Conservation (phyloP, 202 grass and related monocot genomes). For the Panicum virgatum region DNA sequence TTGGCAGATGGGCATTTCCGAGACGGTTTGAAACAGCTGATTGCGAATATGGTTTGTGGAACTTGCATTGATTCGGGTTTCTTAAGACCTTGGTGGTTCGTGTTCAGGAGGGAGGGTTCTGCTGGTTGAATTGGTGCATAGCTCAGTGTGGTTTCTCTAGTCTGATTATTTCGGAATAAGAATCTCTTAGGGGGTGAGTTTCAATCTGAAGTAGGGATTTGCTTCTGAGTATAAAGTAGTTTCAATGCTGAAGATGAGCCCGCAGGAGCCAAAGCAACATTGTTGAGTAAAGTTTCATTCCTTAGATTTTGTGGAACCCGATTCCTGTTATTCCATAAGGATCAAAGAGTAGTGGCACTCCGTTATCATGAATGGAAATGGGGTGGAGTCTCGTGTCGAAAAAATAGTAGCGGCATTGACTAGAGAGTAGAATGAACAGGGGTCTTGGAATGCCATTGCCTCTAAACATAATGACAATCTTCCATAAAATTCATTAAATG, state of each 20-base stretch:
- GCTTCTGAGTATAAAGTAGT: background rate
- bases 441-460: background rate
- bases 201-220: slow-evolving; percentile 24
- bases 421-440: background rate
- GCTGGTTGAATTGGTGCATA: background rate
- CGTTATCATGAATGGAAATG: too few relatives aligned
- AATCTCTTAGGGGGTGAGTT: background rate
- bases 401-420: background rate
- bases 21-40: background rate
- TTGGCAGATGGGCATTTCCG: background rate
- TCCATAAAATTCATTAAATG: background rate
- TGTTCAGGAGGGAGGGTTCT: background rate
- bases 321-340: background rate
- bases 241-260: slow-evolving; percentile 12
- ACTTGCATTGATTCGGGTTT: background rate
- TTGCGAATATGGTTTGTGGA: slow-evolving; percentile 4
- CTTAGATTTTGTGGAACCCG: background rate
- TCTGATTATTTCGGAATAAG: background rate
- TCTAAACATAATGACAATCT: background rate
- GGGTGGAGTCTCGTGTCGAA: too few relatives aligned
- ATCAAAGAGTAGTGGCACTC: background rate
- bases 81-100: background rate
- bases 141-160: background rate
- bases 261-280: background rate
- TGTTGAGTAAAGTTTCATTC: background rate